Base-by-base conservation (phyloP, 176 grass and related monocot genomes). In the Lolium rigidum region DNA sequence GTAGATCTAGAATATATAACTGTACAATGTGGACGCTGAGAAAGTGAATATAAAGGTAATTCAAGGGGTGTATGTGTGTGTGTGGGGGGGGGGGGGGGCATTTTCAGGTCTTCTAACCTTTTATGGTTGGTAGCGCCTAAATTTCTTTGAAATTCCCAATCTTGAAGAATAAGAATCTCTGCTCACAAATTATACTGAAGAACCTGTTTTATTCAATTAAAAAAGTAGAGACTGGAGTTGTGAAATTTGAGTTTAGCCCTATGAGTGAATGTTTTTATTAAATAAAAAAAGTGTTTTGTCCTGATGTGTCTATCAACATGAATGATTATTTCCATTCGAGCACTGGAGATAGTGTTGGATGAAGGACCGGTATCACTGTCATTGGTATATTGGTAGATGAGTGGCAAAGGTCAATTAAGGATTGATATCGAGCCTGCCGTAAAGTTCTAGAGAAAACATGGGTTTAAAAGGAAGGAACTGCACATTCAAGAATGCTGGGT, bases 211-310 rank as follows among this genome's bases (percentile, higher is more conserved):
- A n/a, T 7, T 43, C 7, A 43, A 43, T 39, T 6, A 46, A 22
- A 71, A 44, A 71, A 71, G 0, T 5, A 4, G 67, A 43, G 20
- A 41, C 17, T 17, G n/a, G n/a, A n/a, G n/a, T n/a, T n/a, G n/a
- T n/a, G 47, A 70, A 70, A 55, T 70, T 70, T 9, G 9, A 67
- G 44, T 62, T 57, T 55, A 67, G 54, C 67, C 15, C 51, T 72
- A 26, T 46, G 50, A 7, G 12, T 46, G 52, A 8, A 55, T 51
- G 38, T 7, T n/a, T 64, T 21, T 16, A 49, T 74, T 61, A n/a
- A 12, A n/a, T n/a, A n/a, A 62, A 22, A n/a, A 25, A 20, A 74
- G 54, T 74, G 68, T 14, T 46, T 52, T 37, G 58, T 4, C 35
- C 37, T 43, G 38, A 15, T 76, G 57, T 50, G 11, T 64, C 11